Evolutionary conservation across 73 alveolate species (phyloP).

Genomic region (Paramecium pentaurelia): DNA sequence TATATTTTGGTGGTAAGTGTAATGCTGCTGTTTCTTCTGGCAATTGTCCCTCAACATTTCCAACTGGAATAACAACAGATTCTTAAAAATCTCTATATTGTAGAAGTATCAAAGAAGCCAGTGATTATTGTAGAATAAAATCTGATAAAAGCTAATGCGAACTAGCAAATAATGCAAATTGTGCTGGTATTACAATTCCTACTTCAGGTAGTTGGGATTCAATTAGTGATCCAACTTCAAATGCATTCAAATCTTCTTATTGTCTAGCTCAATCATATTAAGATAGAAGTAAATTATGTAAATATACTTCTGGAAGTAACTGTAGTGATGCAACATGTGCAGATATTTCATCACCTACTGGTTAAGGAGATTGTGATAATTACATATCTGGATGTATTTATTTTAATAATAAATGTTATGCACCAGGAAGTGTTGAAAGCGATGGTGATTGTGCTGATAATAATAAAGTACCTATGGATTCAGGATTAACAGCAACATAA

Average conservation of each 20-base stretch:
- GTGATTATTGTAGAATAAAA: no score
- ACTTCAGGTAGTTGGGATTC: no score
- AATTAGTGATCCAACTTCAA: no score
- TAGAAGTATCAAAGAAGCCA: not conserved
- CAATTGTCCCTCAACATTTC: not conserved
- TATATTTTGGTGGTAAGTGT: not conserved
- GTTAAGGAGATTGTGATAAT: not conserved
- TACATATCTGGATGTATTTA: not conserved
- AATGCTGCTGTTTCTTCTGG: not conserved
- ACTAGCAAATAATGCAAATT: no score
- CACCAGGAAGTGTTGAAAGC: not conserved
- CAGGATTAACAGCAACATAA: not conserved
- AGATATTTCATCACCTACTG: not conserved
- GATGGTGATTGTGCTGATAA: not conserved
- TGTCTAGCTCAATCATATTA: not conserved
- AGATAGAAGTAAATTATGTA: not conserved
- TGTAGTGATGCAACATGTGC: not conserved
- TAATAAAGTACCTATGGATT: not conserved
- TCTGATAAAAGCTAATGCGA: no score
- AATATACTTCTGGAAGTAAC: not conserved
- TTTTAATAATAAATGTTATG: not conserved
- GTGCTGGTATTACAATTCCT: no score
- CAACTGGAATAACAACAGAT: not conserved
- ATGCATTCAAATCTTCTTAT: not conserved
- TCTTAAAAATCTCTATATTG: not conserved